These are phyloP conservation scores for Avena atlantica DNA, from an alignment of 176 grass and related monocot species.

Conservation along the genomic window DNA sequence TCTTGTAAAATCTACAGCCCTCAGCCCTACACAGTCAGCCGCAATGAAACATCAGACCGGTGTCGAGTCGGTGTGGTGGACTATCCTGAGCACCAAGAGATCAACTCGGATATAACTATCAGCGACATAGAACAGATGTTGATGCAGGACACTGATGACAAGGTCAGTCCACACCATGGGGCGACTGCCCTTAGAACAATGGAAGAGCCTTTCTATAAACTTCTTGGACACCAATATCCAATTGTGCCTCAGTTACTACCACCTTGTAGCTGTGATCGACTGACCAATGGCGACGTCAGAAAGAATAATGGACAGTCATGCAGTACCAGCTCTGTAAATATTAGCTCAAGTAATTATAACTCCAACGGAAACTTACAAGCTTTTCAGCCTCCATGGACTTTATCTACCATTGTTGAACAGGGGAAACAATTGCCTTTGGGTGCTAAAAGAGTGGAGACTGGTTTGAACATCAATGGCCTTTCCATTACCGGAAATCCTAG, in stretches of 20 bases:
- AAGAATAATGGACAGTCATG: slow-evolving; percentile 29
- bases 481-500: slow-evolving; percentile 6
- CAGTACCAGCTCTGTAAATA: slow-evolving; percentile 43
- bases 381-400: slow-evolving; percentile 38
- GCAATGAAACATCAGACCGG: neutral
- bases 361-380: slow-evolving; percentile 7
- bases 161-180: slow-evolving; percentile 37
- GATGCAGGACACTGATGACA: slow-evolving; percentile 63
- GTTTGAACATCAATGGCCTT: slow-evolving; percentile 36
- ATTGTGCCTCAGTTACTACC: slow-evolving; percentile 23
- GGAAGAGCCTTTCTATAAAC: slow-evolving; percentile 64
- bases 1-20: neutral
- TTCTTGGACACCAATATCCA: slow-evolving; percentile 60
- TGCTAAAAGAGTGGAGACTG: neutral
- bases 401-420: slow-evolving; percentile 34
- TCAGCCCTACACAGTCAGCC: neutral
- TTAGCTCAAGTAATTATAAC: slow-evolving; percentile 31
- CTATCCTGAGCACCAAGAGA: slow-evolving; percentile 25
- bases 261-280: neutral
- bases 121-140: slow-evolving; percentile 54
- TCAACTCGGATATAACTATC: slow-evolving; percentile 54
- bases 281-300: slow-evolving; percentile 12
- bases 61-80: neutral
- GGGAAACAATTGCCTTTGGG: neutral
- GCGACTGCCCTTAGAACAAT: slow-evolving; percentile 51